Evolutionary conservation across 1,284 basidiomycete species (phyloP).

Genomic region (Puccinia triticina): DNA sequence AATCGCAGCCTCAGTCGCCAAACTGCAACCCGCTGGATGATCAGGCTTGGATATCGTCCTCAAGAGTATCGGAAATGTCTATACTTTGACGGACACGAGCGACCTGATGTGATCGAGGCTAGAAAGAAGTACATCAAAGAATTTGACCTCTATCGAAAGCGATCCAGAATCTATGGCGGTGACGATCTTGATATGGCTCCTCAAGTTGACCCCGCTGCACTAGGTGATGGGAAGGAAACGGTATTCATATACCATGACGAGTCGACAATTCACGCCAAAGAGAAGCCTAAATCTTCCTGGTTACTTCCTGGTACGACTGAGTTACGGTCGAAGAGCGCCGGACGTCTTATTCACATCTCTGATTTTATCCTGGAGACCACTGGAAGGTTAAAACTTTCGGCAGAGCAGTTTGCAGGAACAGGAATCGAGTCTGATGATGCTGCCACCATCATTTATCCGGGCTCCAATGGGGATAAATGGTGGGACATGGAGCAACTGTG

Average conservation of each 20-base stretch:
- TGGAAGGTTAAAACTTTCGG: neutral
- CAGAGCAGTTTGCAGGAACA: neutral
- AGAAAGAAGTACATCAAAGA: conserved; percentile 12
- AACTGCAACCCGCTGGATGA: conserved; percentile 4
- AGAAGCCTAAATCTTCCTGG: neutral
- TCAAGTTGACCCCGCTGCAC: neutral
- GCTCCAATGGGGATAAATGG: neutral
- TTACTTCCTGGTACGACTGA: conserved; percentile 2
- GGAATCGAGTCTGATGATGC: neutral
- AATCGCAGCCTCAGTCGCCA: neutral
- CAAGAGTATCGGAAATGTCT: conserved; percentile 4
- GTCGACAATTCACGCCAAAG: neutral
- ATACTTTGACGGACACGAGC: conserved; percentile 15
- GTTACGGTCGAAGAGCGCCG: conserved; percentile 6
- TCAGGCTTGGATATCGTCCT: neutral
- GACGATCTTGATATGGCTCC: neutral
- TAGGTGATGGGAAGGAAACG: neutral
- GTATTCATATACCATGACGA: conserved; percentile 14
- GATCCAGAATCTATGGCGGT: neutral
- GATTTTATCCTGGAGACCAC: conserved; percentile 22
- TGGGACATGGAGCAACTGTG: conserved; percentile 9
- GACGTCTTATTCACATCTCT: neutral
- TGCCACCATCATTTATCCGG: neutral
- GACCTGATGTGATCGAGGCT: neutral
- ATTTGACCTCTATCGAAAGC: neutral